These are phyloP conservation scores for Cryptosporidium sp. DNA, from an alignment of 169 alveolate genomes.

Conservation along the genomic window DNA sequence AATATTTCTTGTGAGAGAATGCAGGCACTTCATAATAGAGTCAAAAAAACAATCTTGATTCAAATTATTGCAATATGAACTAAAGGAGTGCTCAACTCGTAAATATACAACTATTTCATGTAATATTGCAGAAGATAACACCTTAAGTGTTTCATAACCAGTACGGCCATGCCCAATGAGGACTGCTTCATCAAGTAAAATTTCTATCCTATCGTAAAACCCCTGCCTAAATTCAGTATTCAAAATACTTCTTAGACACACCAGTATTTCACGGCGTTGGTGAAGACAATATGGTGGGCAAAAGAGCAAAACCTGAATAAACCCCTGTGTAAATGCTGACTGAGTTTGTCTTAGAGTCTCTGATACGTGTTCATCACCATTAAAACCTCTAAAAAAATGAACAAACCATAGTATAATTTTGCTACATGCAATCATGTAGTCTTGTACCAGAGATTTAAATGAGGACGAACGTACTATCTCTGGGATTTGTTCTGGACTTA, in stretches of 20 bases:
- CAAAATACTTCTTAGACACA: slow-evolving; percentile 59
- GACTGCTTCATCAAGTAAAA: slow-evolving; percentile 61
- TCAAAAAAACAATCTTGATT: slow-evolving; percentile 52
- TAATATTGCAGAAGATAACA: slow-evolving; percentile 56
- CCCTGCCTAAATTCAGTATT: slow-evolving; percentile 67
- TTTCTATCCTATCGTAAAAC: slow-evolving; percentile 33
- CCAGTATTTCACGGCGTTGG: slow-evolving; percentile 72
- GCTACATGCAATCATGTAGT: slow-evolving; percentile 73
- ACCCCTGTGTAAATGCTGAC: slow-evolving; percentile 53
- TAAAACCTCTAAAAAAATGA: slow-evolving; percentile 66
- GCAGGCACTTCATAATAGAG: slow-evolving; percentile 49
- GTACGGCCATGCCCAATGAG: slow-evolving; percentile 71
- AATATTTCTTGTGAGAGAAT: slow-evolving; percentile 62
- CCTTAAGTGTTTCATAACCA: slow-evolving; percentile 71
- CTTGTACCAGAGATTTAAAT: slow-evolving; percentile 54
- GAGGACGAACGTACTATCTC: slow-evolving; percentile 41
- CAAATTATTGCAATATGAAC: slow-evolving; percentile 18
- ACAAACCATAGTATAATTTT: slow-evolving; percentile 62
- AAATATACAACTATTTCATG: slow-evolving; percentile 61
- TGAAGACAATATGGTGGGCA: slow-evolving; percentile 72
- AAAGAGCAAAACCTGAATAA: slow-evolving; percentile 39
- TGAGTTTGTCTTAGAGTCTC: slow-evolving; percentile 70
- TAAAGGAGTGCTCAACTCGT: slow-evolving; percentile 32
- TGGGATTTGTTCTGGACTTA: slow-evolving; percentile 36
- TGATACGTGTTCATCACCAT: slow-evolving; percentile 44